These are phyloP conservation scores for Spizellomyces punctatus DNA, from an alignment of 192 early-diverging fungal genomes.

Conservation along the genomic window DNA sequence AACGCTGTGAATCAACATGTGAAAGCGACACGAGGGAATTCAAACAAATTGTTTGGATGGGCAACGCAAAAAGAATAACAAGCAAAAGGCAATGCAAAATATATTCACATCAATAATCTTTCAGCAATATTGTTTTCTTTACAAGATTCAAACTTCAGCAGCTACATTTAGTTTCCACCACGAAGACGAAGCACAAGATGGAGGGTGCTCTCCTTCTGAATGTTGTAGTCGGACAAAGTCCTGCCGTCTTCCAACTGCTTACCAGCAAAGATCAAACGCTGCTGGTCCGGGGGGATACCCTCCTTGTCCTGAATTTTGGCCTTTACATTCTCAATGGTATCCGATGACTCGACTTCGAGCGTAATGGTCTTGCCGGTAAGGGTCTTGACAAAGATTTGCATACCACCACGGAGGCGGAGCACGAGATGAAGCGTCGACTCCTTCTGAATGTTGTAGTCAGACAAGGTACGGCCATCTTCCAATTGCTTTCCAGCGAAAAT, in stretches of 20 bases:
- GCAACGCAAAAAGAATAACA: not conserved
- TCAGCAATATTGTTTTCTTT: too few species aligned
- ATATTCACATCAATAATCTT: not conserved
- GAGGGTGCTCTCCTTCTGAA: conserved; percentile 72
- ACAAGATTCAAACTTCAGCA: conserved; percentile 6
- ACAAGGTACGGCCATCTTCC: conserved; percentile 69
- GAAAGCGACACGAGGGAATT: not conserved
- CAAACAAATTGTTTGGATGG: not conserved
- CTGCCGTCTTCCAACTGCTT: conserved; percentile 80
- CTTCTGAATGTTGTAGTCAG: conserved; percentile 65
- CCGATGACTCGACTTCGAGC: conserved; percentile 60
- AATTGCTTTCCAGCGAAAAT: conserved; percentile 82
- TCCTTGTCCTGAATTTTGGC: conserved; percentile 55
- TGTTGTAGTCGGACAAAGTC: conserved; percentile 60
- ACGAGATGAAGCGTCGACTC: conserved; percentile 75
- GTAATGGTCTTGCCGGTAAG: conserved; percentile 94
- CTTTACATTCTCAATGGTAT: conserved; percentile 78
- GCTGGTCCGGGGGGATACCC: conserved; percentile 79
- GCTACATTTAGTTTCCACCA: conserved; percentile 71
- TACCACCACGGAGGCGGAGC: conserved; percentile 58
- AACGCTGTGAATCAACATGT: not conserved
- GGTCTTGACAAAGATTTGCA: conserved; percentile 86
- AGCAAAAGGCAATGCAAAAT: not conserved
- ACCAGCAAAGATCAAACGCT: conserved; percentile 78
- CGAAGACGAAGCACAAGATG: conserved; percentile 67